Conservation (phyloP, 148 eudicot genomes). For the Rhododendron williamsianum region DNA sequence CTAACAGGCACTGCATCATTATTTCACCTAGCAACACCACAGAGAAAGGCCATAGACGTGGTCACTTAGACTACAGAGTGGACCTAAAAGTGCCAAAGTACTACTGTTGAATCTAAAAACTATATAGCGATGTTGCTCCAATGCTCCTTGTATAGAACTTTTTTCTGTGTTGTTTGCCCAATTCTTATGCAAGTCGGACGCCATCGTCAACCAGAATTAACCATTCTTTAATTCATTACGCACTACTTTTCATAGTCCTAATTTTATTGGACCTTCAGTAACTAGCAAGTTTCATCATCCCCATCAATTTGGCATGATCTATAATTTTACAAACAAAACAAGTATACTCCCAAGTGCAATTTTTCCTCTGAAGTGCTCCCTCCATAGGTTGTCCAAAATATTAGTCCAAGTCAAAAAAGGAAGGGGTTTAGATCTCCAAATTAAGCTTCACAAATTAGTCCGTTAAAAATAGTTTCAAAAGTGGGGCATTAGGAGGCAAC, state of each 20-base stretch:
- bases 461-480: not conserved
- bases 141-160: not conserved
- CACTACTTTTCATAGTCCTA: not conserved
- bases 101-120: not conserved
- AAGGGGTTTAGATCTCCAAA: not conserved
- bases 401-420: not conserved
- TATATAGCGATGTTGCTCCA: not conserved
- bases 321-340: not conserved
- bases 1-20: not conserved
- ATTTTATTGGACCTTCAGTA: not conserved
- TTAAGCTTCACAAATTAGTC: not conserved
- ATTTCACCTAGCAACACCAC: not conserved
- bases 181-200: not conserved
- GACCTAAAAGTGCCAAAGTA: not conserved
- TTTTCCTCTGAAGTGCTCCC: not conserved
- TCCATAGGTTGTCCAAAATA: not conserved
- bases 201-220: slow-evolving; percentile 5
- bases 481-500: not conserved
- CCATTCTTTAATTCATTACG: not conserved
- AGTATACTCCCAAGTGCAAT: not conserved
- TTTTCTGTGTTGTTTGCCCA: not conserved
- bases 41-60: not conserved
- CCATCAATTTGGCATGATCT: not conserved
- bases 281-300: not conserved
- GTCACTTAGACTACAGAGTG: not conserved